Evolutionary conservation across 2,329 filamentous ascomycete genomes (phyloP).

Genomic region (Trichoderma sp.): DNA sequence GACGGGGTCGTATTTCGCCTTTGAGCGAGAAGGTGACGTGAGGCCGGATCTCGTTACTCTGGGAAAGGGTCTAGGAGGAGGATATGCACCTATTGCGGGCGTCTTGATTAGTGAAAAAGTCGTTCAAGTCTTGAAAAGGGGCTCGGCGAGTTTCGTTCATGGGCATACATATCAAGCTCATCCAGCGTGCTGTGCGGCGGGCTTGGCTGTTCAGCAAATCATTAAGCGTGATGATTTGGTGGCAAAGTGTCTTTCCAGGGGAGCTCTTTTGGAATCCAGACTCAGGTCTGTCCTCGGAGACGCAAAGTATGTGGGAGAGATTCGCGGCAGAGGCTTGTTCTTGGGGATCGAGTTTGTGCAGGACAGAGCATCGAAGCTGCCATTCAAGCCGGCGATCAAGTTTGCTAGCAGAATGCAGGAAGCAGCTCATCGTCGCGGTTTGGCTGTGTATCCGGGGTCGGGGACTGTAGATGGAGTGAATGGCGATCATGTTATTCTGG

Average conservation of each 20-base stretch:
- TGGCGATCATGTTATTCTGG: constrained; percentile 72
- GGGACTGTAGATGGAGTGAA: constrained; percentile 60
- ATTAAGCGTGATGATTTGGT: constrained; percentile 59
- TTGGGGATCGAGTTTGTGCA: constrained; percentile 50
- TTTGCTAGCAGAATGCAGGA: constrained; percentile 36
- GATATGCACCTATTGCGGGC: constrained; percentile 62
- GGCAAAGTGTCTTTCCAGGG: constrained; percentile 58
- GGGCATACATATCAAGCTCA: constrained; percentile 66
- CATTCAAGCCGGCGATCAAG: constrained; percentile 35
- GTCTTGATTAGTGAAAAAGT: constrained; percentile 58
- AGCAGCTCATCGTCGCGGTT: constrained; percentile 34
- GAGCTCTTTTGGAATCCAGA: constrained; percentile 46
- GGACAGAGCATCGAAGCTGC: constrained; percentile 36
- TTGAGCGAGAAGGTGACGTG: constrained; percentile 57
- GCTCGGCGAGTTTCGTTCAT: constrained; percentile 46
- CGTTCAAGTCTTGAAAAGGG: constrained; percentile 43
- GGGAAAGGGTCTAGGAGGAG: constrained; percentile 66
- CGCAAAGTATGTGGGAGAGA: constrained; percentile 58
- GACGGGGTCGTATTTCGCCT: constrained; percentile 61
- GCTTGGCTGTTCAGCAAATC: constrained; percentile 62
- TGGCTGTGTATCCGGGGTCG: constrained; percentile 61
- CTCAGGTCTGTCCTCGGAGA: constrained; percentile 45
- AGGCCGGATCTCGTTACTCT: constrained; percentile 65
- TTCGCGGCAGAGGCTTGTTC: constrained; percentile 59
- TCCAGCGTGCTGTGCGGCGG: constrained; percentile 60